Percentiles rank a stretch among this genome's conserved stretches.
Evolutionary conservation across 2,329 filamentous ascomycete species (phyloP).

Genomic region (Cadophora sp.): DNA sequence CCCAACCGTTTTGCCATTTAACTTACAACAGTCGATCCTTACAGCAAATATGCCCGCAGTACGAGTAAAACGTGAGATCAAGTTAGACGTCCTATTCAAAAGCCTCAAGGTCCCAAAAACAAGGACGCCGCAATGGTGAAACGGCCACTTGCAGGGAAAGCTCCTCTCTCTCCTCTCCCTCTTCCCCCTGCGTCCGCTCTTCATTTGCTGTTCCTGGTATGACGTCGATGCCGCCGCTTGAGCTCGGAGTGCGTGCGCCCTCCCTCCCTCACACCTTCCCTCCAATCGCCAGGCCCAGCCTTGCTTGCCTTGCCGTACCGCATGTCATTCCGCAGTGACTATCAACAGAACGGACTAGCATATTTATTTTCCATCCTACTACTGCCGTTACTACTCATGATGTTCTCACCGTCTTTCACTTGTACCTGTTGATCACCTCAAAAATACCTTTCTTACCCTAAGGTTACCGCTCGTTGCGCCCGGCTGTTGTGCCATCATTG

Average conservation of each 20-base stretch:
- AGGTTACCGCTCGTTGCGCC: not conserved
- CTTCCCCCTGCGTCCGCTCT: not conserved
- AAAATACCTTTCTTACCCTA: not conserved
- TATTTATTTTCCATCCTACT: not conserved
- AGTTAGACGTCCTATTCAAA: not conserved
- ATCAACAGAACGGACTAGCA: slow-evolving; percentile 9
- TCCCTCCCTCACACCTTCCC: not conserved
- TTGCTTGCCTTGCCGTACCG: not conserved
- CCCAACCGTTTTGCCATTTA: not conserved
- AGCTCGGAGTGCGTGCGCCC: not conserved
- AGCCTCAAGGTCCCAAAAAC: not conserved
- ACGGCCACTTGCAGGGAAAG: not conserved
- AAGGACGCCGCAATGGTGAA: not conserved
- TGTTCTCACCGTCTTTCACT: slow-evolving; percentile 5
- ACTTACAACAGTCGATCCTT: not conserved
- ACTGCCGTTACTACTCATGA: not conserved
- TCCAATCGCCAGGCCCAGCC: slow-evolving; percentile 3
- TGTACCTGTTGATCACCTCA: slow-evolving; percentile 17
- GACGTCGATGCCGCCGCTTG: slow-evolving; percentile 7
- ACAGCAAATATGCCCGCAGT: not conserved
- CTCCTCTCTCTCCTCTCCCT: too few species aligned
- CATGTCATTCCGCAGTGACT: not conserved
- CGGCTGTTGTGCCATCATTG: slow-evolving; percentile 2
- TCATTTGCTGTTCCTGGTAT: slow-evolving; percentile 2
- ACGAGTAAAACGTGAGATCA: not conserved